A percentile compares a stretch with the other conserved stretches of the same genome.
These are phyloP conservation scores for Trichoderma brevicompactum DNA, from an alignment of 2,329 filamentous ascomycete species.

Conservation along the genomic window DNA sequence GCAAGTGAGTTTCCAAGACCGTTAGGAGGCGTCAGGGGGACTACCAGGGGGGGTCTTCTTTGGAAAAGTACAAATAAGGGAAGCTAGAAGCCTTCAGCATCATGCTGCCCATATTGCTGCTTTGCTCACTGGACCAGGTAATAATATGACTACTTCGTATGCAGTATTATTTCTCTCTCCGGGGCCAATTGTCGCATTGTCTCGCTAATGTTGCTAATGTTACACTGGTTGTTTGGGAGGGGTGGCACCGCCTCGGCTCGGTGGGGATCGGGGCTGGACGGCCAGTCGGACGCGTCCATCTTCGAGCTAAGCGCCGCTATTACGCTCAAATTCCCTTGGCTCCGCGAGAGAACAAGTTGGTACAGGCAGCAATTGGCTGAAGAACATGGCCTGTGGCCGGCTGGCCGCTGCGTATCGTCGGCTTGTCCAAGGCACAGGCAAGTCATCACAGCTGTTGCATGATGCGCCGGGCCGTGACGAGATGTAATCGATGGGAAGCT, in stretches of 20 bases:
- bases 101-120: not conserved
- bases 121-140: not conserved
- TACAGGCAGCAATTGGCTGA: conserved; percentile 9
- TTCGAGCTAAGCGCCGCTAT: conserved; percentile 21
- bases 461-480: not conserved
- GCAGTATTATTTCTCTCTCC: not conserved
- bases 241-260: conserved; percentile 20
- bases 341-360: not conserved
- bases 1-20: conserved; percentile 21
- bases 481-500: too few relatives aligned
- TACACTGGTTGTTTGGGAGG: conserved; percentile 27
- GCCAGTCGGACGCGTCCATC: conserved; percentile 24
- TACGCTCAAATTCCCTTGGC: conserved; percentile 7
- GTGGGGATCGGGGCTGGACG: conserved; percentile 1
- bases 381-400: not conserved
- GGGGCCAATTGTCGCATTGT: conserved; percentile 10
- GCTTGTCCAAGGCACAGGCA: too few relatives aligned
- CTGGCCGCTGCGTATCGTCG: not conserved
- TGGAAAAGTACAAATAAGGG: conserved; percentile 1
- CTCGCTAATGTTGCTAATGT: conserved; percentile 23
- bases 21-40: conserved; percentile 11
- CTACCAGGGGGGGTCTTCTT: not conserved
- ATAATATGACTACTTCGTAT: not conserved
- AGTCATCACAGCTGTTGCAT: not conserved
- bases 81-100: not conserved